Base-by-base conservation (phyloP, 1,284 basidiomycete genomes). In the Sanguinoderma infundibulare region DNA sequence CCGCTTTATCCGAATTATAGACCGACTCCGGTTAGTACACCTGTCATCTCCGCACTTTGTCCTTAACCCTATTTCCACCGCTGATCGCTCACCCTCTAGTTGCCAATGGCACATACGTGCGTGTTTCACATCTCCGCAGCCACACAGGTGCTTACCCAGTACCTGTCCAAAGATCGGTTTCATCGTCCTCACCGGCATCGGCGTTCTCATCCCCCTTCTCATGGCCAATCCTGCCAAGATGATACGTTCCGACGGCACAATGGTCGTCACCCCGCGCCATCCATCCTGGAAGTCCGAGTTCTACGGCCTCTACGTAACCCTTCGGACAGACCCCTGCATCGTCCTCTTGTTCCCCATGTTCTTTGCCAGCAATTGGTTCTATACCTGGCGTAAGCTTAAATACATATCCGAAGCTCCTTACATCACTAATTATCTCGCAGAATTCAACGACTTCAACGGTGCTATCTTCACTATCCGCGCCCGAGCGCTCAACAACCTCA, bases 281-380 rank as follows among this genome's bases (percentile, higher is more conserved):
- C 88, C 90, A 10, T 89, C 88, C 1, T 92, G 90, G 90, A 89
- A 83, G 70, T 77, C 76, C 30, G 83, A 85, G 67, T 77, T 85
- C 53, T 76, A 76, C 59, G 80, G 78, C 15, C 76, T 86, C n/a
- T 86, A 78, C 70, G 79, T 81, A 39, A 79, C 78, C 2, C 74
- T 82, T 20, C 70, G 72, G n/a, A 80, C 78, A 1, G 81, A 83
- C 65, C 81, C 82, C 1, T 84, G 83, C 64, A 78, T 90, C 55
- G 73, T 80, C 17, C 70, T 81, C 34, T 71, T 81, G 30, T 80
- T 81, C 68, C 79, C 79, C 4, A 78, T 81, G 74, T 81, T 81
- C 75, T 82, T 92, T 61, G 84, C 87, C 5, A 87, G 87, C 49
- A 92, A 92, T 72, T 92, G 89, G 83, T 91, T 91, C 73, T 90